phyloP scores from a whole-genome alignment of 2,329 filamentous ascomycete genomes.

The Fusarium agapanthi region DNA sequence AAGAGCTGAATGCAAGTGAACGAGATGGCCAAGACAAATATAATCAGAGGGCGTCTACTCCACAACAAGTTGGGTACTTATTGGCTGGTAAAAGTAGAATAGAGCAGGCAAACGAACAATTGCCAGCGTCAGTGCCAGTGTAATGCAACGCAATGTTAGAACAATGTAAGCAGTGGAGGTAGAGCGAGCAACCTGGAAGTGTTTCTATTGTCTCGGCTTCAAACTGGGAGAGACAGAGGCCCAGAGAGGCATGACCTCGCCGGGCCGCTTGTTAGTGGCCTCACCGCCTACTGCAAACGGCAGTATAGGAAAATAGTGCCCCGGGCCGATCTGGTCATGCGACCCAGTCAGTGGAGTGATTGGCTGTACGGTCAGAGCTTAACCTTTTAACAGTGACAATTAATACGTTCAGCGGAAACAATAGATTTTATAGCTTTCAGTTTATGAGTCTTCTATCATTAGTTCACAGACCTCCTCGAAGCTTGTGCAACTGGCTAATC shows the following conservation, averaged over 20 bases:
- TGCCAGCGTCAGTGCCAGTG: background rate
- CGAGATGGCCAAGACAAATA: background rate
- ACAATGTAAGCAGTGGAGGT: background rate
- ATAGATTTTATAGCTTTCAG: background rate
- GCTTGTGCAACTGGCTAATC: conserved; percentile 70
- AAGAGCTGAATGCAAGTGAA: conserved; percentile 15
- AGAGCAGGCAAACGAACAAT: background rate
- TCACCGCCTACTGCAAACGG: conserved; percentile 40
- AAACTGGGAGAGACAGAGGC: conserved; percentile 13
- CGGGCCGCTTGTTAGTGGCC: conserved; percentile 12
- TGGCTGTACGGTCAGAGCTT: background rate
- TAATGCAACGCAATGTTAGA: background rate
- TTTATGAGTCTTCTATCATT: background rate
- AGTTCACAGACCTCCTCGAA: conserved; percentile 60
- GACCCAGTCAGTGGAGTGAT: conserved; percentile 13
- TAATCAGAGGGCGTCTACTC: background rate
- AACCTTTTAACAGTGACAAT: background rate
- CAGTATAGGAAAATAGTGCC: conserved; percentile 25
- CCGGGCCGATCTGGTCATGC: conserved; percentile 9
- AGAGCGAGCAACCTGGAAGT: background rate
- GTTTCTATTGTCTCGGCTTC: conserved; percentile 27
- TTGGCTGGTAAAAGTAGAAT: background rate
- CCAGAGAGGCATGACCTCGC: conserved; percentile 35
- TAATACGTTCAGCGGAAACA: background rate
- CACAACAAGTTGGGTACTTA: background rate